Evolutionary conservation across 257 asterid genomes (phyloP).

Genomic region (Solanum lycopersicoides): DNA sequence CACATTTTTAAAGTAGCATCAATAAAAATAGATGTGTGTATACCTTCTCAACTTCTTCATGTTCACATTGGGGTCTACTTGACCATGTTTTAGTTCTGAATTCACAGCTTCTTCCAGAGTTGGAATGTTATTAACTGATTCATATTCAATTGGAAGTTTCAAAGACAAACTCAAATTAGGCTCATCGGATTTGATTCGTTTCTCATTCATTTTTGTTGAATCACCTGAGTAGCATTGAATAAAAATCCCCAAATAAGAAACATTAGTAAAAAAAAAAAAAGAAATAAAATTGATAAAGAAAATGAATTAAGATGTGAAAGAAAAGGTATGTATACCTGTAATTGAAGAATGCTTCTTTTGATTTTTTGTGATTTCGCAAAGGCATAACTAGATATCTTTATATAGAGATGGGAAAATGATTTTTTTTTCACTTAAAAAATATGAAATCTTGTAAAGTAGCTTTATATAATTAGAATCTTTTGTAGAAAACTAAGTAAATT

Average conservation of each 20-base stretch:
- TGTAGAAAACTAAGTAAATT: neutral
- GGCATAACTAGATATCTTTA: neutral
- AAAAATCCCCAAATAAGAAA: neutral
- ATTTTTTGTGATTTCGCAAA: neutral
- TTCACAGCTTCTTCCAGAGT: neutral
- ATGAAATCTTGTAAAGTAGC: neutral
- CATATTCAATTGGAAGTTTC: neutral
- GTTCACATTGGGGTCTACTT: neutral
- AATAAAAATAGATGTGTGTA: no score
- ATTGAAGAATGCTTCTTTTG: neutral
- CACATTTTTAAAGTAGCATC: neutral
- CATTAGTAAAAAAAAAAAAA: neutral
- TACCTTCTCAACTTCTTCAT: neutral
- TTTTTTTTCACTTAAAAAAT: neutral
- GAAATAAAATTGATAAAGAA: neutral
- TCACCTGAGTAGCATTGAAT: neutral
- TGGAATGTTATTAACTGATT: neutral
- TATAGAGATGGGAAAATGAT: neutral
- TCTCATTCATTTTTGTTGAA: neutral
- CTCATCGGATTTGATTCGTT: neutral
- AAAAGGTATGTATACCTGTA: neutral
- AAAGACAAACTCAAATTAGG: neutral
- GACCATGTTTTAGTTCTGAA: neutral
- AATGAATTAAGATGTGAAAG: neutral
- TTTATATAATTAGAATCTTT: neutral